phyloP scores from a whole-genome alignment of 345 rosid genomes.

The Pugionium cornutum region DNA sequence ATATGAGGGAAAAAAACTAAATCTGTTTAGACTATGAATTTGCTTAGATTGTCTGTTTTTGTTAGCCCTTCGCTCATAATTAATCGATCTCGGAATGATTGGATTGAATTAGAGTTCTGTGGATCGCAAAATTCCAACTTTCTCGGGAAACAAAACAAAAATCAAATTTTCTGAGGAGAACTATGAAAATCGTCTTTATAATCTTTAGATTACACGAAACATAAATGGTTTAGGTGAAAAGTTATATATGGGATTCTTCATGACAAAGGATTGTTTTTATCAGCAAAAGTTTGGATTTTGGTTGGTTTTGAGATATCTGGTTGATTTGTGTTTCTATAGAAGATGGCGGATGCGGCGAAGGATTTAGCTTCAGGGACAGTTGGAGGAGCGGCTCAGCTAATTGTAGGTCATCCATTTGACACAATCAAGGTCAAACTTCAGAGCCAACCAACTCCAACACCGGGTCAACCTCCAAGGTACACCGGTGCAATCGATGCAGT shows the following conservation, averaged over 20 bases:
- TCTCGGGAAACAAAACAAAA: not conserved
- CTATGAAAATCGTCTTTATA: not conserved
- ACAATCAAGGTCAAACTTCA: constrained; percentile 99
- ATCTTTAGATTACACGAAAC: not conserved
- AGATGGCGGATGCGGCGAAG: constrained; percentile 91
- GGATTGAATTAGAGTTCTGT: constrained; percentile 8
- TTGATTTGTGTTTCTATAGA: constrained; percentile 27
- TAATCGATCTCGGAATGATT: not conserved
- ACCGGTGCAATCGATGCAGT: constrained; percentile 88
- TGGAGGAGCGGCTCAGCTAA: constrained; percentile 91
- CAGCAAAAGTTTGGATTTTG: not conserved
- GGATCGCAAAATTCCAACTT: constrained; percentile 22
- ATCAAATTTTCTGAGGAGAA: not conserved
- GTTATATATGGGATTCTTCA: not conserved
- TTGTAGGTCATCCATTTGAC: constrained; percentile 96
- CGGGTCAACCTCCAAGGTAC: constrained; percentile 78
- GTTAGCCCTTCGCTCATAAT: not conserved
- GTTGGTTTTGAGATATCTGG: not conserved
- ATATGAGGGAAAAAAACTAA: not conserved
- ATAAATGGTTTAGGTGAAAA: not conserved
- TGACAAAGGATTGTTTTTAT: too few relatives aligned
- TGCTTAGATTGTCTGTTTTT: not conserved
- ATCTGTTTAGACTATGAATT: not conserved
- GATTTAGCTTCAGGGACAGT: constrained; percentile 88
- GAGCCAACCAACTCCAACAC: constrained; percentile 82